A percentile compares a stretch with the other conserved stretches of the same genome.
phyloP scores from a whole-genome alignment of 2,329 filamentous ascomycete species.

The Ilyonectria robusta region DNA sequence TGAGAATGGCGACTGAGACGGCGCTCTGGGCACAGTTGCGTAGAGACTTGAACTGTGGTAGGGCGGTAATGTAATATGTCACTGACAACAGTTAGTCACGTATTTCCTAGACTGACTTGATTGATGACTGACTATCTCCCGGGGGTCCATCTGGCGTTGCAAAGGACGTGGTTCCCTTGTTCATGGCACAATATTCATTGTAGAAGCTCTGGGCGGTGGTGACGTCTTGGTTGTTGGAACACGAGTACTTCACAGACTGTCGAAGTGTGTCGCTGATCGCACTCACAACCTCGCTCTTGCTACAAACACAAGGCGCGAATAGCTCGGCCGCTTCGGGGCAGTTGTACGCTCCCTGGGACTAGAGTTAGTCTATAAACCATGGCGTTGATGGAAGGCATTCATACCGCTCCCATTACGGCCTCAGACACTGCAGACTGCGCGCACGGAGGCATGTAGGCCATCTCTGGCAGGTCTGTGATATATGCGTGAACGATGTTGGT shows the following conservation, averaged over 20 bases:
- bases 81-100: conserved; percentile 51
- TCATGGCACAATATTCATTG: conserved; percentile 66
- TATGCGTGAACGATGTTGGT: conserved; percentile 60
- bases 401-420: conserved; percentile 50
- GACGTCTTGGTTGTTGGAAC: conserved; percentile 62
- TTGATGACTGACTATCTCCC: conserved; percentile 62
- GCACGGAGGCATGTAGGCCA: conserved; percentile 57
- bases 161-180: conserved; percentile 64
- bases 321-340: conserved; percentile 58
- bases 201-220: conserved; percentile 66
- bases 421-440: conserved; percentile 49
- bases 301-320: conserved; percentile 67
- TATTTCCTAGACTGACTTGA: too few species aligned
- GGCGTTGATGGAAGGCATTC: background rate
- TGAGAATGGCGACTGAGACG: conserved; percentile 58
- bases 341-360: conserved; percentile 30
- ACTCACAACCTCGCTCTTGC: conserved; percentile 64
- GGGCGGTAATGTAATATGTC: conserved; percentile 68
- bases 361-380: conserved; percentile 16
- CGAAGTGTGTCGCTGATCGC: conserved; percentile 60
- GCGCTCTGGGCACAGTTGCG: conserved; percentile 61
- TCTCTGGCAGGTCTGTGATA: conserved; percentile 64
- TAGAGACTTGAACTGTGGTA: conserved; percentile 62
- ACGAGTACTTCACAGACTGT: conserved; percentile 59
- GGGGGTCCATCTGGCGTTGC: conserved; percentile 62